Conservation (phyloP, 768 basidiomycete genomes). For the Lactifluus echinatus region DNA sequence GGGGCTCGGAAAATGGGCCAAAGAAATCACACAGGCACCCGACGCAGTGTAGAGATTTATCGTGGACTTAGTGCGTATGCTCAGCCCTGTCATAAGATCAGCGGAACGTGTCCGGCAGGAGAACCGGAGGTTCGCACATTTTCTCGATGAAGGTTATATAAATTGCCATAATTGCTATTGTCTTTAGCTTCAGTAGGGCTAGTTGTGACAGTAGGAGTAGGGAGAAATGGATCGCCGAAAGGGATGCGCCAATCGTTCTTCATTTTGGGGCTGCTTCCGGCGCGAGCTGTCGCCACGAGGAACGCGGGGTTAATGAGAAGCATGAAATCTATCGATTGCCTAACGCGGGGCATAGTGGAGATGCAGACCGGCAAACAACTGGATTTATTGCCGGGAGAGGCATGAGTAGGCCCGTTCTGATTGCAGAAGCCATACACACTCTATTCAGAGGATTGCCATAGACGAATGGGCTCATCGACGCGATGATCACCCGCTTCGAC, state of each 20-base stretch:
- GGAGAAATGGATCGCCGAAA: background rate
- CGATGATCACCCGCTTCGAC: too few relatives aligned
- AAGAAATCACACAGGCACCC: background rate
- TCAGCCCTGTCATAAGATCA: background rate
- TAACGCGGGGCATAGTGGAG: background rate
- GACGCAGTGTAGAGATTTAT: background rate
- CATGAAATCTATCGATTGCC: too few relatives aligned
- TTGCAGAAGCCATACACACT: too few relatives aligned
- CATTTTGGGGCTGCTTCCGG: background rate
- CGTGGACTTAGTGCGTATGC: background rate
- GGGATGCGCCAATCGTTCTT: background rate
- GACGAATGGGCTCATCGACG: too few relatives aligned
- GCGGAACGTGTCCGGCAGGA: too few relatives aligned
- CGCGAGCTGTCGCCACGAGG: background rate
- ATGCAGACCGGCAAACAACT: too few relatives aligned
- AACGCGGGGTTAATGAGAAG: background rate
- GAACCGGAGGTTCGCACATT: background rate
- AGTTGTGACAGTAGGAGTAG: background rate
- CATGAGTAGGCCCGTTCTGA: too few relatives aligned
- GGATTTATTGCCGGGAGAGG: too few relatives aligned
- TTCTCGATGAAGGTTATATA: background rate
- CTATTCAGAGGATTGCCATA: too few relatives aligned
- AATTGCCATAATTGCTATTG: background rate
- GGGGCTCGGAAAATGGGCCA: too few relatives aligned
- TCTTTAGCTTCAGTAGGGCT: background rate